These are phyloP conservation scores for Paraglomus occultum DNA, from an alignment of 192 early-diverging fungal genomes.

Conservation along the genomic window DNA sequence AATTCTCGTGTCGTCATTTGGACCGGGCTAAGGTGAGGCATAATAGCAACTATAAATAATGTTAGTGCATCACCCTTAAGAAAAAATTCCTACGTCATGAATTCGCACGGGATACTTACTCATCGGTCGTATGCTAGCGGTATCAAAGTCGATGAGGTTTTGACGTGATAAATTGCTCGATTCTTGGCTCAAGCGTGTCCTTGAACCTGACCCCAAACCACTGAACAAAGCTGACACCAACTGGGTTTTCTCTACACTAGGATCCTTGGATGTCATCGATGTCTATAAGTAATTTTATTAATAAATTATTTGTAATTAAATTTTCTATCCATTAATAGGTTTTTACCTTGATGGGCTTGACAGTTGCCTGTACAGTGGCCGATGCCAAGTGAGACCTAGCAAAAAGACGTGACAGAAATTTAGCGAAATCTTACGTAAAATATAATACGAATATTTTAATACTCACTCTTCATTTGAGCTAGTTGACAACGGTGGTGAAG, in stretches of 20 bases:
- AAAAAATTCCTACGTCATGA: too few species aligned
- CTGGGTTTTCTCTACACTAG: neutral
- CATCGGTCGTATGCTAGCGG: too few species aligned
- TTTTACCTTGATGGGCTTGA: neutral
- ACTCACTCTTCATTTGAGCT: neutral
- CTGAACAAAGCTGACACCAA: slow-evolving; percentile 24
- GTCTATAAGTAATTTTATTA: neutral
- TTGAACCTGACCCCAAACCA: slow-evolving; percentile 6
- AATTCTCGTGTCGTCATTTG: too few species aligned
- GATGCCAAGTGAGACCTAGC: neutral
- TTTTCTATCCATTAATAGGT: neutral
- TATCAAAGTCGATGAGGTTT: too few species aligned
- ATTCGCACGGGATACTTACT: too few species aligned
- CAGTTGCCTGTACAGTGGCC: neutral
- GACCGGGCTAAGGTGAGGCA: too few species aligned
- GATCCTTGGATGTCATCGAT: neutral
- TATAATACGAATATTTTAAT: neutral
- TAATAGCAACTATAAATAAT: too few species aligned
- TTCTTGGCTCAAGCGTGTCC: too few species aligned
- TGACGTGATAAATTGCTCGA: too few species aligned
- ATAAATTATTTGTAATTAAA: neutral
- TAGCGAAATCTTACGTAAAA: neutral
- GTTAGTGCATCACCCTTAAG: too few species aligned
- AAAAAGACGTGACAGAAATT: neutral
- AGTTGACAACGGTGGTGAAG: neutral